Conservation (phyloP, 257 asterid species). For the Voacanga thouarsii region DNA sequence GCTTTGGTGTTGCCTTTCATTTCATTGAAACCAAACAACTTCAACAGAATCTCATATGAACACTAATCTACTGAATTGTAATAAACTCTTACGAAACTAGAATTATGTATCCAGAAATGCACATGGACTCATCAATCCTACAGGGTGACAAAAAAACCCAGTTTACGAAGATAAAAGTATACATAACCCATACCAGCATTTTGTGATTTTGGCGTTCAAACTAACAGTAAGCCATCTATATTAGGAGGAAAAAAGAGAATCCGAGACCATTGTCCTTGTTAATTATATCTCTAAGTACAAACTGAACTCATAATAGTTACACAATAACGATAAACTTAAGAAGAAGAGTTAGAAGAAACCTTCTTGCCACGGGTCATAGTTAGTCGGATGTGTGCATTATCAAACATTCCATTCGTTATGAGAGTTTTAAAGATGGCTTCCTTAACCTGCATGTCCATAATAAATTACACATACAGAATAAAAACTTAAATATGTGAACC, state of each 20-base stretch:
- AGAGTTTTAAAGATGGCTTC: conserved; percentile 86
- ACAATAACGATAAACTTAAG: background rate
- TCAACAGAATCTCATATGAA: background rate
- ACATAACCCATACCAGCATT: background rate
- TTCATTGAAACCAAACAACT: background rate
- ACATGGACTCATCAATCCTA: background rate
- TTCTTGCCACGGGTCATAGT: conserved; percentile 96
- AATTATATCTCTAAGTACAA: background rate
- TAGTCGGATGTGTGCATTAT: conserved; percentile 70
- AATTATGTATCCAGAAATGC: background rate
- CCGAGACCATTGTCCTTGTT: background rate
- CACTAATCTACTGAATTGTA: background rate
- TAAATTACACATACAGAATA: background rate
- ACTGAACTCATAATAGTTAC: background rate
- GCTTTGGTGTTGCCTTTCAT: background rate
- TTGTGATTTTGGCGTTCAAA: background rate
- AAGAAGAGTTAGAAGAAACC: conserved; percentile 30
- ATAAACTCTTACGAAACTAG: too few species aligned
- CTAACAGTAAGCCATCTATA: background rate
- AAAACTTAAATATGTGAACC: background rate
- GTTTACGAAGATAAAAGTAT: background rate
- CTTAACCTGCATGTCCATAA: conserved; percentile 61
- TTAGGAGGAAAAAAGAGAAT: background rate
- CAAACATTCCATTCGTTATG: conserved; percentile 81
- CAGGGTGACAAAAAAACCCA: background rate